A percentile compares a stretch with the other conserved stretches of the same genome.
phyloP scores from a whole-genome alignment of 768 basidiomycete species.

The Tylopilus rubrobrunneus region DNA sequence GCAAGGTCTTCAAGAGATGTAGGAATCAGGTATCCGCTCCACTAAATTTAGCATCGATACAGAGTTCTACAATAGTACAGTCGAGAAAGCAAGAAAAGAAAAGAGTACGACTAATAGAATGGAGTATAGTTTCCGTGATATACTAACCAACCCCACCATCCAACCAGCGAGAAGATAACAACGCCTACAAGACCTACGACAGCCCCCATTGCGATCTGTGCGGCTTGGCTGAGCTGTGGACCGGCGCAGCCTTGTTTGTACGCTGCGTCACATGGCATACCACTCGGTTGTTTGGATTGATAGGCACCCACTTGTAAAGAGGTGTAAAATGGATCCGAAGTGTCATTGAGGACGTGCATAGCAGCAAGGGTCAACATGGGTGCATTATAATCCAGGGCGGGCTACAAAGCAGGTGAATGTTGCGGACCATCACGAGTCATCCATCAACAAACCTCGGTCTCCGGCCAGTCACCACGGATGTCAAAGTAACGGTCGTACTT shows the following conservation, averaged over 20 bases:
- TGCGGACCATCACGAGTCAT: background rate
- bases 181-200: conserved; percentile 60
- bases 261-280: conserved; percentile 75
- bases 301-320: conserved; percentile 66
- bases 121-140: conserved; percentile 22
- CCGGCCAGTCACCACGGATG: conserved; percentile 84
- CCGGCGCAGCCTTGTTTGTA: conserved; percentile 50
- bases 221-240: conserved; percentile 53
- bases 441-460: conserved; percentile 62
- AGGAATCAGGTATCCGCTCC: background rate
- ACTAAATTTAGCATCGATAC: background rate
- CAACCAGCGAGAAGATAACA: conserved; percentile 45
- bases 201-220: conserved; percentile 68
- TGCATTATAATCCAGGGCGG: conserved; percentile 87
- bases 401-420: conserved; percentile 34
- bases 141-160: conserved; percentile 33
- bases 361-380: conserved; percentile 85
- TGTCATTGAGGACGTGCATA: conserved; percentile 64
- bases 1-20: background rate
- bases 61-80: background rate
- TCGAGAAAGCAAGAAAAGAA: background rate
- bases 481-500: conserved; percentile 74
- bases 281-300: conserved; percentile 54
- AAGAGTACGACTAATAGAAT: conserved; percentile 17
- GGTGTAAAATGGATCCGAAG: conserved; percentile 76